Base-by-base conservation (phyloP, 805 yeast genomes). In the Teunomyces kruisii region DNA sequence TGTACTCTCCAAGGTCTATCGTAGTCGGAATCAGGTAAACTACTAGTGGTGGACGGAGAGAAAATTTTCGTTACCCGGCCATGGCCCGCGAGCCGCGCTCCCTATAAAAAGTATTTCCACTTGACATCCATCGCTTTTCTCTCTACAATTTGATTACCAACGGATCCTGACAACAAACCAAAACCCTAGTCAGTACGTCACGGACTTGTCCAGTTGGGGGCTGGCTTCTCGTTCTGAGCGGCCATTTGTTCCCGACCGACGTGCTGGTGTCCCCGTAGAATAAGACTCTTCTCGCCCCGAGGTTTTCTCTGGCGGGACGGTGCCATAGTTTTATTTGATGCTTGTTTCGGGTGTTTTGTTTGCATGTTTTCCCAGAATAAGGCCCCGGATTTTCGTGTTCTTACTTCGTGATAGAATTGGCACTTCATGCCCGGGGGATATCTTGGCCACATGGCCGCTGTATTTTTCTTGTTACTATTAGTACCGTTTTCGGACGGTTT, bases 351-450 rank as follows among this genome's bases (percentile, higher is more conserved):
- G 44, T 42, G 54, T 54, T 58, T 64, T 28, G 30, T 39, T 58
- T 60, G 62, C 64, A 59, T 55, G 54, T 48, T 52, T 58, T 65
- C 74, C 77, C 64, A 71, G 61, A 72, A 47, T 47, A 62, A 67
- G 35, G 42, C 41, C 55, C 72, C 75, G 72, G 77, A 72, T 66
- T 71, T 58, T 72, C 77, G 77, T 71, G 70, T 67, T 53, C 55
- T 63, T 55, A 54, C 67, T 70, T 55, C 22, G 40, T 66, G 53
- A 63, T 71, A 69, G 72, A 55, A 57, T 61, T 54, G 54, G 64
- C 67, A 69, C 77, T 72, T 72, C 77, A 72, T 72, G 77, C 77
- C 76, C 77, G 75, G 77, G 68, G 59, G 30, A 44, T 41, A 44
- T 42, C 22, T 24, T 26, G 31, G 31, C 31, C 16, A 35, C 26